Percentiles rank a stretch among this genome's conserved stretches.
These are phyloP conservation scores for Populus trichocarpa DNA, from an alignment of 441 rosid species.

Conservation along the genomic window DNA sequence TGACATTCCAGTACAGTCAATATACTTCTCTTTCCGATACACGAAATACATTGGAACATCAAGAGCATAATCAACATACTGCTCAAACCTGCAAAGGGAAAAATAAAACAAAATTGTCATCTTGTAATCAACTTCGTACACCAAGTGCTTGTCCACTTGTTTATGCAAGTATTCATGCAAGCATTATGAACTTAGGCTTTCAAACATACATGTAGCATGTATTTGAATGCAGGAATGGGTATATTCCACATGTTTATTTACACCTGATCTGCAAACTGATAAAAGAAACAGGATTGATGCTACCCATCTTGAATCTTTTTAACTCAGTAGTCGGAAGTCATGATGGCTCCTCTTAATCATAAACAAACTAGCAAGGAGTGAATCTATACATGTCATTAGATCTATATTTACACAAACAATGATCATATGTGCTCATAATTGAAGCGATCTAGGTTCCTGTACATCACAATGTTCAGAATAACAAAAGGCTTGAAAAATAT, in stretches of 20 bases:
- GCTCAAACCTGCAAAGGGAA: conserved; percentile 77
- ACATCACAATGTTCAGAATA: neutral
- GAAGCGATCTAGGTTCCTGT: neutral
- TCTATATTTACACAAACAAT: too few species aligned
- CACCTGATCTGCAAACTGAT: neutral
- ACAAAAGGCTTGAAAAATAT: neutral
- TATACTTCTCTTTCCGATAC: conserved; percentile 77
- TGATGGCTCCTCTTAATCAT: neutral
- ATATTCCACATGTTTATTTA: too few species aligned
- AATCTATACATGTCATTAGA: too few species aligned
- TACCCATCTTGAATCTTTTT: neutral
- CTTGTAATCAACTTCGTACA: neutral
- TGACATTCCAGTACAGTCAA: conserved; percentile 92
- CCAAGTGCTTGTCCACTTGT: neutral
- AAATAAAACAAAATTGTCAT: neutral
- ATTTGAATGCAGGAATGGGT: neutral
- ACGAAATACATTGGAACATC: conserved; percentile 99
- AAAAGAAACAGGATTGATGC: neutral
- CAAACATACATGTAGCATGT: neutral
- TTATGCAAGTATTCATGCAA: neutral
- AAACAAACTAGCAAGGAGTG: too few species aligned
- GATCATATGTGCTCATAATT: neutral
- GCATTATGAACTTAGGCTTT: neutral
- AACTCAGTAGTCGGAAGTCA: neutral
- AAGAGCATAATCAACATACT: conserved; percentile 95